Percentiles rank a stretch among this genome's conserved stretches.
Conservation (phyloP, 805 yeast genomes). For the Kuraishia piskuri region DNA sequence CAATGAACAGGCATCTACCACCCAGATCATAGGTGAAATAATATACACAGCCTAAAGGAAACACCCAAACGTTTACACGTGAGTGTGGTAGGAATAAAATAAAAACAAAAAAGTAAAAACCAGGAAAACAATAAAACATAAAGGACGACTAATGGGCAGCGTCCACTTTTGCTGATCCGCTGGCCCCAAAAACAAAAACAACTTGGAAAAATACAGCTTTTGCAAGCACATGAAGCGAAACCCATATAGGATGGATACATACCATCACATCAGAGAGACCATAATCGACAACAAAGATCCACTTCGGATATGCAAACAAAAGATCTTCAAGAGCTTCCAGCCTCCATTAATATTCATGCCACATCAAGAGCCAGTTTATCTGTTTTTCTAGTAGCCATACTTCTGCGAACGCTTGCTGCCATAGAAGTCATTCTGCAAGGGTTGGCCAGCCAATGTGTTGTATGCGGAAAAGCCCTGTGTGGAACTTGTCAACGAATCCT, state of each 20-base stretch:
- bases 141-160: not conserved
- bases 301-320: too few species aligned
- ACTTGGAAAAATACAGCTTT: not conserved
- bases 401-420: not conserved
- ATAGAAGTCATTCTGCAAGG: conserved; percentile 1
- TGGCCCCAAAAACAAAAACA: not conserved
- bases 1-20: not conserved
- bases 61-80: not conserved
- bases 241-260: not conserved
- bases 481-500: not conserved
- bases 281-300: too few species aligned
- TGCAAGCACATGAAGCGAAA: not conserved
- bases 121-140: not conserved
- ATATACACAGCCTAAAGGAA: not conserved
- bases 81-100: not conserved
- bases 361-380: too few species aligned
- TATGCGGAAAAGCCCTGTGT: conserved; percentile 1
- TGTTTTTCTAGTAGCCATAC: not conserved
- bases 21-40: not conserved
- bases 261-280: too few species aligned
- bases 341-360: too few species aligned
- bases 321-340: not conserved
- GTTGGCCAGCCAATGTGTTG: conserved; percentile 1
- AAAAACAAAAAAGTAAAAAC: too few species aligned
- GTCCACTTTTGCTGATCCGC: not conserved